Base-by-base conservation (phyloP, 1,139 yeast genomes). In the Candida glucosophila region DNA sequence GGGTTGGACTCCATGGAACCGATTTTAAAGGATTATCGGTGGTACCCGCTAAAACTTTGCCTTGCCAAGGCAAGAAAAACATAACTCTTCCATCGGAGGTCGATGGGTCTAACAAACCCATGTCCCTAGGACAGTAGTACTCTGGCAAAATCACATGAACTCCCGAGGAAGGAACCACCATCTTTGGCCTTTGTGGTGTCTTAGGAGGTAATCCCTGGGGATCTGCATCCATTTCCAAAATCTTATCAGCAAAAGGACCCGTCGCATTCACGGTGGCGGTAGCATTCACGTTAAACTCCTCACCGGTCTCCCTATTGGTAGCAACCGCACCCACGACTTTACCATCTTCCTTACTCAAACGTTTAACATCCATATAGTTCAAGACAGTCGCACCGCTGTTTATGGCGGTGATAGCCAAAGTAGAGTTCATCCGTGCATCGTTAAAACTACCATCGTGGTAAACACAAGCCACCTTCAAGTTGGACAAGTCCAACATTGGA, bases 31-130 rank as follows among this genome's bases (percentile, higher is more conserved):
- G 83, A 35, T 78, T 77, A 60, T 88, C 97, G 32, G 97, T 88
- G 33, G 97, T 88, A 52, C 97, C 97, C 34, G 95, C 95, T 44
- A 88, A 69, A 24, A 88, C 94, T 54, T 86, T 83, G 10, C 95
- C 95, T 63, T 86, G 96, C 97, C 97, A 88, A 43, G 97, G 97
- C 54, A 88, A 67, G 61, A 88, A 88, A 63, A 88, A 88, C 80
- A 88, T 82, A 33, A 88, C 97, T 58, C 97, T 77, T 32, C 97
- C 97, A 51, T 88, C 97, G 22, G 92, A 67, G 28, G 97, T 88
- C 26, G 83, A 71, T 25, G 96, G 95, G 54, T 88, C 96, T 35
- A 88, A 67, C 40, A 88, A 66, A 38, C 97, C 97, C 71, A 85
- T 73, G 38, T 77, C 77, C 49, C 73, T 69, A 31, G 97, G 94